Evolutionary conservation across 2,329 filamentous ascomycete genomes (phyloP).

Genomic region (Coniochaeta ligniaria): DNA sequence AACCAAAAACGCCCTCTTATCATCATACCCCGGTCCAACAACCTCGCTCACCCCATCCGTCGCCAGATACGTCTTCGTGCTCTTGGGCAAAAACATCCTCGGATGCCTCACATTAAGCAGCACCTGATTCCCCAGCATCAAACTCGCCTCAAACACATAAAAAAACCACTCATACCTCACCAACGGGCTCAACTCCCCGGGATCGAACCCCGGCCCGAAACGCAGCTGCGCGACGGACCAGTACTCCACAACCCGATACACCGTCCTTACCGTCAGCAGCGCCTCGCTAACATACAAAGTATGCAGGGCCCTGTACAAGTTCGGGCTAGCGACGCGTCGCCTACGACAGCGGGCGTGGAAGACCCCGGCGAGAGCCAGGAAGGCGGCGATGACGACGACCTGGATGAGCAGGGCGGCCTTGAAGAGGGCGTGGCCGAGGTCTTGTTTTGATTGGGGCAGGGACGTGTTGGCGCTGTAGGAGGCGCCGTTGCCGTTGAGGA

Average conservation of each 20-base stretch:
- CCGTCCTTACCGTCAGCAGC: constrained; percentile 40
- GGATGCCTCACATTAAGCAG: constrained; percentile 32
- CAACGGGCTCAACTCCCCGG: constrained; percentile 23
- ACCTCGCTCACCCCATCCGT: constrained; percentile 21
- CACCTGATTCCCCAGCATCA: constrained; percentile 30
- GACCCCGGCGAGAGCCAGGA: constrained; percentile 31
- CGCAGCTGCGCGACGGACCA: constrained; percentile 33
- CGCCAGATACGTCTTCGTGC: constrained; percentile 26
- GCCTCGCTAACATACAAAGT: constrained; percentile 34
- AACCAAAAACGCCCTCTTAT: constrained; percentile 21
- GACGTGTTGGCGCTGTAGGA: constrained; percentile 29
- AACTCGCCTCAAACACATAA: constrained; percentile 32
- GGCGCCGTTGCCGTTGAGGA: constrained; percentile 38
- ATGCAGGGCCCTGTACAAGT: constrained; percentile 19
- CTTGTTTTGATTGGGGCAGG: constrained; percentile 17
- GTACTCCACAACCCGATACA: constrained; percentile 42
- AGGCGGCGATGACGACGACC: constrained; percentile 35
- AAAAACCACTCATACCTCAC: constrained; percentile 38
- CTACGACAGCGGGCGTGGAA: constrained; percentile 35
- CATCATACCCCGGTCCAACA: not conserved
- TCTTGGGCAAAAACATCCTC: constrained; percentile 26
- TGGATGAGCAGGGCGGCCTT: constrained; percentile 38
- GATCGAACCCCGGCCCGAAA: constrained; percentile 28
- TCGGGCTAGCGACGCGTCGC: constrained; percentile 6
- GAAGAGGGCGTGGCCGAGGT: constrained; percentile 27